Percentiles rank a stretch among this genome's conserved stretches.
These are phyloP conservation scores for Cadophora sp. DNA, from an alignment of 2,329 filamentous ascomycete genomes.

Conservation along the genomic window DNA sequence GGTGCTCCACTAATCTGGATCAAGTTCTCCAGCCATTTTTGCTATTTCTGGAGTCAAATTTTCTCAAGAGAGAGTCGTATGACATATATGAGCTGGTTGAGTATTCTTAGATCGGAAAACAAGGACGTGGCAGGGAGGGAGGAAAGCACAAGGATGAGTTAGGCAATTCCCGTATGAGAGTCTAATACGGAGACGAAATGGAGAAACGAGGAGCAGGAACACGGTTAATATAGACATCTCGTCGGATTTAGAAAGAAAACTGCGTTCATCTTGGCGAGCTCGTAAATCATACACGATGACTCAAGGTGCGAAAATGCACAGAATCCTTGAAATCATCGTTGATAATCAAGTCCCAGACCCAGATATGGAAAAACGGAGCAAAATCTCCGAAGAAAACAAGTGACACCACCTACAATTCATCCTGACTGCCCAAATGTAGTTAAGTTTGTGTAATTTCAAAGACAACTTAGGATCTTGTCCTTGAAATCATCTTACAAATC, in stretches of 20 bases:
- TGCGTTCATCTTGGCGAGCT: neutral
- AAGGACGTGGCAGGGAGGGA: too few species aligned
- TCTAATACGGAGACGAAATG: too few species aligned
- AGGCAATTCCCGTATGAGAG: too few species aligned
- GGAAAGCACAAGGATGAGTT: too few species aligned
- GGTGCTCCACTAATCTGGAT: conserved; percentile 33
- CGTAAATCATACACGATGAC: neutral
- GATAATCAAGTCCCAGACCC: too few species aligned
- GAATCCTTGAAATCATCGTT: neutral
- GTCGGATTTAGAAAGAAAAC: neutral
- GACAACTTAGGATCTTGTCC: too few species aligned
- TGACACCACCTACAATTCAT: neutral
- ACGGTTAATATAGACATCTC: neutral
- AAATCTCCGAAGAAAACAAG: neutral
- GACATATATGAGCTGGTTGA: too few species aligned
- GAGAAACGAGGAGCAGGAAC: neutral
- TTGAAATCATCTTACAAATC: neutral
- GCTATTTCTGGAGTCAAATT: neutral
- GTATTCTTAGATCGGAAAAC: neutral
- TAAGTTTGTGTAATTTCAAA: neutral
- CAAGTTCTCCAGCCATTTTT: conserved; percentile 22
- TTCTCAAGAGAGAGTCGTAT: too few species aligned
- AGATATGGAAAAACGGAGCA: too few species aligned
- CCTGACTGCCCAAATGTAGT: neutral
- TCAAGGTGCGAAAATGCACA: neutral